phyloP scores from a whole-genome alignment of 176 grass and related monocot genomes.

The Oryza longistaminata region DNA sequence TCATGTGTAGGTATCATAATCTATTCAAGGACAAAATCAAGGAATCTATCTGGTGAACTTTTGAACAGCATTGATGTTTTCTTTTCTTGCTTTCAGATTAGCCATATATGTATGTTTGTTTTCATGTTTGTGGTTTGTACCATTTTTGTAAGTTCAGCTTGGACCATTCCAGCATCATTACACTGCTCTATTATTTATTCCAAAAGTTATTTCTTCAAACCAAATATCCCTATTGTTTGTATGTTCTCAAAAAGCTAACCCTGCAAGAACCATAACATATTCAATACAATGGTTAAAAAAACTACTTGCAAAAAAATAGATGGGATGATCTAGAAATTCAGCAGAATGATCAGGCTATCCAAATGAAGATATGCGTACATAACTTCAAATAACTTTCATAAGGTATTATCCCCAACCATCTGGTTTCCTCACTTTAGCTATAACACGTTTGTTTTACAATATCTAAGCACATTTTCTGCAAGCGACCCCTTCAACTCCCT shows the following conservation, averaged over 20 bases:
- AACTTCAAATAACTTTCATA: neutral
- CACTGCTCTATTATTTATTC: slow-evolving; percentile 6
- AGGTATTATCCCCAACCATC: neutral
- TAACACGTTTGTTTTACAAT: neutral
- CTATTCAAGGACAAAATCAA: neutral
- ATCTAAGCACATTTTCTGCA: neutral
- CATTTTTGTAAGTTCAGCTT: neutral
- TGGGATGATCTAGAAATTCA: neutral
- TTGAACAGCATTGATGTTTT: neutral
- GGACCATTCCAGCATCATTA: neutral
- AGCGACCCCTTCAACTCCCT: slow-evolving; percentile 7
- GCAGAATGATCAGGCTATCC: neutral
- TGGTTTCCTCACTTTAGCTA: neutral
- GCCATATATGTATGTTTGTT: neutral
- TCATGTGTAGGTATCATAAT: neutral
- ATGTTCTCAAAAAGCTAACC: neutral
- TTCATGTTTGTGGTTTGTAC: slow-evolving; percentile 11
- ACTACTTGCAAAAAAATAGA: neutral
- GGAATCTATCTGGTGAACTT: neutral
- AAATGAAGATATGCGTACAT: neutral
- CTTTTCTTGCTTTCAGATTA: neutral
- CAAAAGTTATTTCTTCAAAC: neutral
- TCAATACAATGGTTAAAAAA: neutral
- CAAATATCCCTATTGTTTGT: neutral
- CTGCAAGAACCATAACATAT: neutral